Conservation (phyloP, 202 grass and related monocot genomes). For the Zizania palustris region DNA sequence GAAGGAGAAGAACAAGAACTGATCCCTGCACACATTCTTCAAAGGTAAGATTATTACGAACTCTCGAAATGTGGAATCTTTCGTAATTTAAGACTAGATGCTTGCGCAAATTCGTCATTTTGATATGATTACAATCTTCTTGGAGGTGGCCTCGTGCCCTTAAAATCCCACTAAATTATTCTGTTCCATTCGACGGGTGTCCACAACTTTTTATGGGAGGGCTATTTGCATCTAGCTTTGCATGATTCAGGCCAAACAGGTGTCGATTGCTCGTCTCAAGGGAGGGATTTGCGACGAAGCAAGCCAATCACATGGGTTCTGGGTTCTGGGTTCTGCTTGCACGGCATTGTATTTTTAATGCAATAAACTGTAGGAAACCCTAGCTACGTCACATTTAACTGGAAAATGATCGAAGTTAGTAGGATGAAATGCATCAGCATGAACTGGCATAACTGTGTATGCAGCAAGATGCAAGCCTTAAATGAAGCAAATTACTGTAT, state of each 20-base stretch:
- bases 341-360: conserved; percentile 42
- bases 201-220: conserved; percentile 37
- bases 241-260: conserved; percentile 47
- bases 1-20: conserved; percentile 81
- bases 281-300: neutral
- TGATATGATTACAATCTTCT: conserved; percentile 29
- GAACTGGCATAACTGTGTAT: neutral
- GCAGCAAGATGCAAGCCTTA: neutral
- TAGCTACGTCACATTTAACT: conserved; percentile 32
- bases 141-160: conserved; percentile 47
- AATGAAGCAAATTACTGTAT: conserved; percentile 10
- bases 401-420: conserved; percentile 14
- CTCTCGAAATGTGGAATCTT: conserved; percentile 17
- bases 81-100: conserved; percentile 34
- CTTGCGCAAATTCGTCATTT: conserved; percentile 28
- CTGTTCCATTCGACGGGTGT: conserved; percentile 44
- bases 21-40: conserved; percentile 25
- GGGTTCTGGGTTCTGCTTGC: conserved; percentile 43
- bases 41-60: conserved; percentile 31
- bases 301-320: conserved; percentile 45
- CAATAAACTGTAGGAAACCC: conserved; percentile 34
- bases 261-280: conserved; percentile 45
- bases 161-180: conserved; percentile 37
- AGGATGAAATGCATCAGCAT: neutral
- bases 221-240: conserved; percentile 34